phyloP scores from a whole-genome alignment of 306 rosid species.

The Vigna mungo region DNA sequence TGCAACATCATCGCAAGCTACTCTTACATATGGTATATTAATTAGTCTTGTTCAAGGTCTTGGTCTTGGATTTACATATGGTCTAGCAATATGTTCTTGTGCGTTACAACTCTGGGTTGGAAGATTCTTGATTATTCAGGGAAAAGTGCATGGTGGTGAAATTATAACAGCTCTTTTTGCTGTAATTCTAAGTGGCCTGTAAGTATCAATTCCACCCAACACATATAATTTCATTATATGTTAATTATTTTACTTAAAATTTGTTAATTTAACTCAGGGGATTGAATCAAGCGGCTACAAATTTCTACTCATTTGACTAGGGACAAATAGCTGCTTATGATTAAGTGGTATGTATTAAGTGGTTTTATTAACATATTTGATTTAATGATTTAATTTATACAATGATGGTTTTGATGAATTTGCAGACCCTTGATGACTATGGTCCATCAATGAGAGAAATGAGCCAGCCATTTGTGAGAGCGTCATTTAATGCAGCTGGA shows the following conservation, averaged over 20 bases:
- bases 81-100: constrained; percentile 99
- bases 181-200: constrained; percentile 99
- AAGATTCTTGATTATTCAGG: constrained; percentile 71
- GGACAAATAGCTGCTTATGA: constrained; percentile 98
- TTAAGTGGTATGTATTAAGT: too few species aligned
- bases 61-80: constrained; percentile 99
- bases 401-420: too few species aligned
- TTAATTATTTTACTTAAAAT: constrained; percentile 27
- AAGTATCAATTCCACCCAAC: constrained; percentile 51
- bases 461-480: too few species aligned
- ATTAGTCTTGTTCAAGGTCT: constrained; percentile 99
- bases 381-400: too few species aligned
- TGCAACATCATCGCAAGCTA: constrained; percentile 99
- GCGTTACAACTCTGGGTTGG: constrained; percentile 99
- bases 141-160: constrained; percentile 94
- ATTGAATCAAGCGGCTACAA: constrained; percentile 97
- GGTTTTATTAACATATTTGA: too few species aligned
- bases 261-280: constrained; percentile 67
- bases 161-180: constrained; percentile 93
- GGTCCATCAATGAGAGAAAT: too few species aligned
- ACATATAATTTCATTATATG: background rate
- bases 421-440: too few species aligned
- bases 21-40: constrained; percentile 97
- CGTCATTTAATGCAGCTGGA: too few species aligned
- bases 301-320: constrained; percentile 98